phyloP scores from a whole-genome alignment of 2,329 filamentous ascomycete species.

The Apiospora sp. region DNA sequence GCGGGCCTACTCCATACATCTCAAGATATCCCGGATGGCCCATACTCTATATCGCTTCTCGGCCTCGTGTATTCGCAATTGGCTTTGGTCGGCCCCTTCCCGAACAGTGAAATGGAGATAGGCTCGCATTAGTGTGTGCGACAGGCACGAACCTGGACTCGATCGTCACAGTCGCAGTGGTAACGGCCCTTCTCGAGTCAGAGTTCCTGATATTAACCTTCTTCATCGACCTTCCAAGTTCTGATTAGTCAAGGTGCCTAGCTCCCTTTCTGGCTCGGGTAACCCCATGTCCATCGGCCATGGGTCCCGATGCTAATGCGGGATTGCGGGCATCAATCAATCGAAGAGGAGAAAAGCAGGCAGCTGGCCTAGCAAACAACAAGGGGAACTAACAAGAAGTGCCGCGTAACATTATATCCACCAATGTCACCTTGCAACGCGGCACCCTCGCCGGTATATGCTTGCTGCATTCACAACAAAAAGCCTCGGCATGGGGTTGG shows the following conservation, averaged over 20 bases:
- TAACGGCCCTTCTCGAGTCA: neutral
- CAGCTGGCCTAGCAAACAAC: no score
- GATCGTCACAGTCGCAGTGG: neutral
- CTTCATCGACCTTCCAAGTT: neutral
- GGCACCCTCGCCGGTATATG: neutral
- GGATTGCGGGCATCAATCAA: slow-evolving; percentile 13
- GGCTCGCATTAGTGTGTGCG: neutral
- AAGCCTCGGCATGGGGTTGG: neutral
- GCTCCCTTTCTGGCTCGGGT: neutral
- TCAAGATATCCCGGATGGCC: neutral
- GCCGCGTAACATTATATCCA: slow-evolving; percentile 10
- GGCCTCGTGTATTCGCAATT: neutral
- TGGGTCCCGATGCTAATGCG: slow-evolving; percentile 12
- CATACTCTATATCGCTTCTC: neutral
- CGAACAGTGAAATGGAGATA: neutral
- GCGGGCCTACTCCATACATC: no score
- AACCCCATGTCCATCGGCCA: neutral
- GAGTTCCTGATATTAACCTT: neutral
- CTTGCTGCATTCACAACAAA: neutral
- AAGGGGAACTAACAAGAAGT: neutral
- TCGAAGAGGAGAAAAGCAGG: neutral
- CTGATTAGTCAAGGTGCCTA: neutral
- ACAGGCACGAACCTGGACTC: no score
- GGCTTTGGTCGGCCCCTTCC: neutral
- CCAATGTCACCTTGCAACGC: neutral